These are phyloP conservation scores for Zelonia costaricensis DNA, from an alignment of 208 protist genomes.

Conservation along the genomic window DNA sequence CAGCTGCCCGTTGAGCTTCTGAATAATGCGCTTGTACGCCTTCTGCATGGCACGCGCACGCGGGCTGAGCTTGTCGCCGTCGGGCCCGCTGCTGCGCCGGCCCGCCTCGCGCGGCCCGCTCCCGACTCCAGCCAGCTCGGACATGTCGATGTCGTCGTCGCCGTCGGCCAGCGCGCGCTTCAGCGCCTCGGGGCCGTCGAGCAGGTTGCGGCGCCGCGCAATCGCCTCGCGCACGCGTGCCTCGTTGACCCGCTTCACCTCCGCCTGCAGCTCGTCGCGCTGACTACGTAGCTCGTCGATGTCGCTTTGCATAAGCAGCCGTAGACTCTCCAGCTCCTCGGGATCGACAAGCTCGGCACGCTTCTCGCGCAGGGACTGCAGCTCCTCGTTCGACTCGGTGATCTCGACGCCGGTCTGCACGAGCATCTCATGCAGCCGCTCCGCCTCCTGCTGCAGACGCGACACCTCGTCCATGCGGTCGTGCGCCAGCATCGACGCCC, in stretches of 20 bases:
- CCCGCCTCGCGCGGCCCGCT: background rate
- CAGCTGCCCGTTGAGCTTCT: constrained; percentile 65
- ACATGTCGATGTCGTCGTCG: background rate
- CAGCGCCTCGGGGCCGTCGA: constrained; percentile 20
- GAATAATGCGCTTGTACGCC: constrained; percentile 57
- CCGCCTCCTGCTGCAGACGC: constrained; percentile 35
- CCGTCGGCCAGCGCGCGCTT: constrained; percentile 31
- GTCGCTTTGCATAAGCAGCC: constrained; percentile 74
- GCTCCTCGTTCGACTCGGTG: constrained; percentile 42
- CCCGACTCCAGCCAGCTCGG: background rate
- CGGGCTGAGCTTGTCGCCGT: constrained; percentile 4
- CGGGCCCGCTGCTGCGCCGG: background rate
- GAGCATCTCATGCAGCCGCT: constrained; percentile 46
- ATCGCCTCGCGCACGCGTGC: constrained; percentile 20
- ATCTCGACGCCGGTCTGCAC: constrained; percentile 38
- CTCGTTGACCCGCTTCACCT: constrained; percentile 47
- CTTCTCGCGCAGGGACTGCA: constrained; percentile 38
- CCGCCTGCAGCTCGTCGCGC: constrained; percentile 44
- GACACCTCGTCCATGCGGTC: constrained; percentile 64
- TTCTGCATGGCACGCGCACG: constrained; percentile 31
- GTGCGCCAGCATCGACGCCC: constrained; percentile 49
- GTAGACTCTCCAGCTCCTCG: constrained; percentile 70
- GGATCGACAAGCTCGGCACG: constrained; percentile 59
- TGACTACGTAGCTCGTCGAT: constrained; percentile 67
- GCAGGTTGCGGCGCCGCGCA: constrained; percentile 12